These are phyloP conservation scores for Megacollybia marginata DNA, from an alignment of 768 basidiomycete species.

Conservation along the genomic window DNA sequence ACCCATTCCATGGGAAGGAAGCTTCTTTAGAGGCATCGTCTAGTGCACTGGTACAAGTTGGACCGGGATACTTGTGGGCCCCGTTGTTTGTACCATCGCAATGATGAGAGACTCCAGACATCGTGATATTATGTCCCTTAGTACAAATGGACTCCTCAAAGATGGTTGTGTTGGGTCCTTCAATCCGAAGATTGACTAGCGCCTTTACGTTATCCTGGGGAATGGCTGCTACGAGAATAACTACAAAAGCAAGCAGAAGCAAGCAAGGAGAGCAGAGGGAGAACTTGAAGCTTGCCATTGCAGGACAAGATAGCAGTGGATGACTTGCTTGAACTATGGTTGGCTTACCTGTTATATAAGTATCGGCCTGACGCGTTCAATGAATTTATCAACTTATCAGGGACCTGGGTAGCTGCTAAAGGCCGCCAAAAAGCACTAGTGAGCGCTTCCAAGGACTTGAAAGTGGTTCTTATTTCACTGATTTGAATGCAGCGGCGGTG, in stretches of 20 bases:
- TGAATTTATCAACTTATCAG: no score
- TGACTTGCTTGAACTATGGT: no score
- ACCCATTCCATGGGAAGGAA: slow-evolving; percentile 35
- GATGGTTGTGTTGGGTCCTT: slow-evolving; percentile 28
- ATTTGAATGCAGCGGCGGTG: no score
- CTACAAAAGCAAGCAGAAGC: not conserved
- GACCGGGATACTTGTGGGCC: slow-evolving; percentile 25
- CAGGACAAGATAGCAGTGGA: not conserved
- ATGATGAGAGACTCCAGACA: slow-evolving; percentile 28
- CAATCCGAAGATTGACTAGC: slow-evolving; percentile 30
- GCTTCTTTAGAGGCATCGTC: slow-evolving; percentile 27
- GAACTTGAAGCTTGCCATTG: not conserved
- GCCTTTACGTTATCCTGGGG: not conserved
- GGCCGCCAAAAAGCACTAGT: no score
- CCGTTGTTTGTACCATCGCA: slow-evolving; percentile 38
- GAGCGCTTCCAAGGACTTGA: no score
- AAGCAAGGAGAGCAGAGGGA: not conserved
- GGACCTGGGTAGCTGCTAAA: no score
- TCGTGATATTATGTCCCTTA: slow-evolving; percentile 32
- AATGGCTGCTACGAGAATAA: not conserved
- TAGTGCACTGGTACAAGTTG: slow-evolving; percentile 36
- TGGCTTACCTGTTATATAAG: no score
- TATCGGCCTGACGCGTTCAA: no score
- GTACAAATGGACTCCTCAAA: slow-evolving; percentile 32
- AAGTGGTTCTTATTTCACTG: no score